A percentile compares a stretch with the other conserved stretches of the same genome.
Evolutionary conservation across 1,139 yeast species (phyloP).

Genomic region (Protomyces pachydermus): DNA sequence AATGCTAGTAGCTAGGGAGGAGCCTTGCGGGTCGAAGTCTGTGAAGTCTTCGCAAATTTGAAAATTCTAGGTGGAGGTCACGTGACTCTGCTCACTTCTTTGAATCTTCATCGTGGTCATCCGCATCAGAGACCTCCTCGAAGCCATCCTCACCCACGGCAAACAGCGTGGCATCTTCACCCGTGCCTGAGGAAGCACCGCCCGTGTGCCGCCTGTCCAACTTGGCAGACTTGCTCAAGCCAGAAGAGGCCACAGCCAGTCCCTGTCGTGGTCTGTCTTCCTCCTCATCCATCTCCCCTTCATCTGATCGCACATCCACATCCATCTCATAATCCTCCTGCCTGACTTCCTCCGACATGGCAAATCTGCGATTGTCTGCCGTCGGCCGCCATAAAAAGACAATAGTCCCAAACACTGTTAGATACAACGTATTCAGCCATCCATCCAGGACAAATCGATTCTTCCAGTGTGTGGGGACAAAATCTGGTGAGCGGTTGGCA

Average conservation of each 20-base stretch:
- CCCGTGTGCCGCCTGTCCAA: too few species aligned
- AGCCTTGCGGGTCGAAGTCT: too few species aligned
- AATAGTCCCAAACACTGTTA: slow-evolving; percentile 72
- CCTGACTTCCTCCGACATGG: slow-evolving; percentile 81
- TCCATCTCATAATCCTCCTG: slow-evolving; percentile 50
- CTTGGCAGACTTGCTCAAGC: too few species aligned
- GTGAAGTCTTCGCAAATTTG: too few species aligned
- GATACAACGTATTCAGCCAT: slow-evolving; percentile 91
- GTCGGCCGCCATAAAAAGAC: slow-evolving; percentile 98
- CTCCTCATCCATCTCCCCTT: neutral
- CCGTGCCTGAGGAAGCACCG: neutral
- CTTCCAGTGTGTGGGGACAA: slow-evolving; percentile 88
- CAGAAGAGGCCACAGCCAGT: too few species aligned
- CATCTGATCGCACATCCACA: slow-evolving; percentile 9
- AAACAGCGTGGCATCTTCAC: neutral
- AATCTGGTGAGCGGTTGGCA: slow-evolving; percentile 68
- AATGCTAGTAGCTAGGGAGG: too few species aligned
- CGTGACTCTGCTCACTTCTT: too few species aligned
- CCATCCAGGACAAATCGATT: slow-evolving; percentile 82
- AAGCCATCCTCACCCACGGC: neutral
- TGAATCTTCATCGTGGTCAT: too few species aligned
- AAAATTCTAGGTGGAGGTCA: too few species aligned
- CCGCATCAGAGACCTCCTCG: neutral
- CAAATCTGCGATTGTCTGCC: slow-evolving; percentile 87
- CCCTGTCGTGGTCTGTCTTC: neutral